phyloP scores from a whole-genome alignment of 345 rosid genomes.

The Populus tremula region DNA sequence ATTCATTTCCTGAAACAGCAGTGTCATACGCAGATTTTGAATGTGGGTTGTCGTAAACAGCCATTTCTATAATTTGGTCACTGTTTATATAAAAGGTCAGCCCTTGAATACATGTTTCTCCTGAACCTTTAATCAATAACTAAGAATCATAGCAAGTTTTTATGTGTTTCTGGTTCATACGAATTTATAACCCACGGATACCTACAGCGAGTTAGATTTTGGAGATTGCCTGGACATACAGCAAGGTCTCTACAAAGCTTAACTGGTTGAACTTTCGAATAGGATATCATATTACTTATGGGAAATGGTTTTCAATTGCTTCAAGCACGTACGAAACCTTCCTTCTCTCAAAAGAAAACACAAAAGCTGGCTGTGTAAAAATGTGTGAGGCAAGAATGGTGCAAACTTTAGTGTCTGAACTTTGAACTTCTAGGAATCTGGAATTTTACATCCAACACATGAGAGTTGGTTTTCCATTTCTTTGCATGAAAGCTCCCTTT shows the following conservation, averaged over 20 bases:
- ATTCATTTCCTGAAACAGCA: neutral
- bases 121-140: neutral
- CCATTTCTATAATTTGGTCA: neutral
- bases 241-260: conserved; percentile 3
- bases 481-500: conserved; percentile 33
- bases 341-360: conserved; percentile 29
- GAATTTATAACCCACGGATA: neutral
- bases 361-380: neutral
- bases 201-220: neutral
- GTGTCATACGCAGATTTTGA: neutral
- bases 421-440: conserved; percentile 22
- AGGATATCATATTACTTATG: neutral
- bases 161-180: neutral
- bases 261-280: neutral
- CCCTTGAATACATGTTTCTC: neutral
- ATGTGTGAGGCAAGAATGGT: conserved; percentile 7
- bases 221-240: conserved; percentile 5
- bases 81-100: neutral
- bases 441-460: conserved; percentile 7
- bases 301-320: conserved; percentile 14
- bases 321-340: conserved; percentile 16
- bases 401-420: conserved; percentile 13
- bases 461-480: conserved; percentile 20
- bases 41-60: too few relatives aligned
- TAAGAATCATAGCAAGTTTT: neutral